Evolutionary conservation across 148 eudicot species (phyloP), one percentile per base, ranked within the genome.

Genomic region (Bassia scoparia): DNA sequence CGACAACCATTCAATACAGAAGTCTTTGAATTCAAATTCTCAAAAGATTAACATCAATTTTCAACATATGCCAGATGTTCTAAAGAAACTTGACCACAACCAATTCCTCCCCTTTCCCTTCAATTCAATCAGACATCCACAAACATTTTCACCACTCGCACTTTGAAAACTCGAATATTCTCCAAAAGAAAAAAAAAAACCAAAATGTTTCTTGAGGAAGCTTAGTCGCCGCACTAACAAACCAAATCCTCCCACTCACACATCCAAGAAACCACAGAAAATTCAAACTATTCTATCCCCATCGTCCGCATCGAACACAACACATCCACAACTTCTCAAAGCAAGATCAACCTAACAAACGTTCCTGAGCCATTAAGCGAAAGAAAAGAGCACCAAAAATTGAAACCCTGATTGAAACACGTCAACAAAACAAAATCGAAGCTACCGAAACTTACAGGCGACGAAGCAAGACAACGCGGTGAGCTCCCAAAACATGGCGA

Each of bases 401-500:
- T 29, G 54, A 41, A 7, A 33, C 62, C 29, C 15, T 41, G 16
- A 48, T 26, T 35, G 0, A 35, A 67, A 31, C 13, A 15, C 24
- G n/a, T 38, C 33, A 62, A 37, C 2, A 37, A 67, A 44, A 2
- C 21, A 33, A 26, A 41, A 26, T 23, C 37, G 24, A 56, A 44
- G 23, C 3, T 50, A 37, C 9, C 20, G 24, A 3, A 61, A 86
- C 89, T 86, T 77, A 93, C 97, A 56, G 98, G 95, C 27, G 98
- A 93, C 49, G 97, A 81, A 71, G 98, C 86, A 70, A n/a, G 98
- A 93, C 18, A 90, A 79, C 63, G 91, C 64, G 35, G 88, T 79
- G 74, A 90, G 94, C 81, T 89, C 87, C 98, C 95, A 93, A 60
- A 93, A 93, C 98, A 93, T 92, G 70, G 72, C 74, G 81, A 74